Evolutionary conservation across 208 protist species (phyloP).

Genomic region (Trypanosoma cruzi): DNA sequence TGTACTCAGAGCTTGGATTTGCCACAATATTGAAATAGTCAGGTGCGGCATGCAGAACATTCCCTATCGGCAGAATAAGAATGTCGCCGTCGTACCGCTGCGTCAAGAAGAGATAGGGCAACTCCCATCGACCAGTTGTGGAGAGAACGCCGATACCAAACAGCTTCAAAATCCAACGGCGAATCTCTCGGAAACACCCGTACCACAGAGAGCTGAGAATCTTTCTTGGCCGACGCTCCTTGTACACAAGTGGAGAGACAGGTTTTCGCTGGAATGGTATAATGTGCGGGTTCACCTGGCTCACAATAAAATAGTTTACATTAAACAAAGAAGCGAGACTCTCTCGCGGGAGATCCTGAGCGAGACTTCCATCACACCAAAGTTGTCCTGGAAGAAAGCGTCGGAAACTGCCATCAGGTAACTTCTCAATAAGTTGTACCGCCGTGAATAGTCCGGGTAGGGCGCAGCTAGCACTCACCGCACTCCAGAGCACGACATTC

Average conservation of each 20-base stretch:
- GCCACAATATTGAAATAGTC: conserved; percentile 68
- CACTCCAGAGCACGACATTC: conserved; percentile 81
- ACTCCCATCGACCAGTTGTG: conserved; percentile 32
- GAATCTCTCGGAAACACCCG: conserved; percentile 27
- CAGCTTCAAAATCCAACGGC: conserved; percentile 43
- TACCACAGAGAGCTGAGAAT: conserved; percentile 37
- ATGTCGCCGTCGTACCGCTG: conserved; percentile 71
- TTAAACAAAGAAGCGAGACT: conserved; percentile 69
- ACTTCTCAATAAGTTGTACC: conserved; percentile 68
- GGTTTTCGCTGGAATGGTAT: conserved; percentile 67
- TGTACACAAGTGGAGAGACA: conserved; percentile 29
- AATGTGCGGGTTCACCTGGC: conserved; percentile 83
- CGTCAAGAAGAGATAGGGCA: conserved; percentile 47
- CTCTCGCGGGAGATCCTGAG: conserved; percentile 60
- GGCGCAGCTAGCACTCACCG: conserved; percentile 67
- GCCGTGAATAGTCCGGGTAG: conserved; percentile 72
- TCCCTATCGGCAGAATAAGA: conserved; percentile 65
- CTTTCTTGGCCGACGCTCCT: conserved; percentile 18
- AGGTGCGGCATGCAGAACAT: conserved; percentile 44
- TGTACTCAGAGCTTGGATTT: conserved; percentile 72
- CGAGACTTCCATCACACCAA: conserved; percentile 71
- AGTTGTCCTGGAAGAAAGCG: conserved; percentile 60
- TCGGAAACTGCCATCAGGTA: conserved; percentile 34
- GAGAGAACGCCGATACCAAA: conserved; percentile 47
- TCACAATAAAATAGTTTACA: conserved; percentile 81